Percentiles rank a stretch among this genome's conserved stretches.
phyloP scores from a whole-genome alignment of 352 stramenopile genomes.

The Pythium aristosporum region DNA sequence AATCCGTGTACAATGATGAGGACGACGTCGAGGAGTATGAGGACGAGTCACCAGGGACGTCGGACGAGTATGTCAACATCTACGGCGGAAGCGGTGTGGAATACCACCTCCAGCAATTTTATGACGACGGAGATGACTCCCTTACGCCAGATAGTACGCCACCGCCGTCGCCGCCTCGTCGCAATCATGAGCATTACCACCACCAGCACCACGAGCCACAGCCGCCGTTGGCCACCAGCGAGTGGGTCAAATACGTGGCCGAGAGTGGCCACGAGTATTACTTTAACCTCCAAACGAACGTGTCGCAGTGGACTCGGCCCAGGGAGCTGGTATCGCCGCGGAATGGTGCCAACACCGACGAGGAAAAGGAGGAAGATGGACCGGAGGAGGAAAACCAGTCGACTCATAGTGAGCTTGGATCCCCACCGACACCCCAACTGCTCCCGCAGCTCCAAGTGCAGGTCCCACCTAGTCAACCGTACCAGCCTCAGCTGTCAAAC shows the following conservation, averaged over 20 bases:
- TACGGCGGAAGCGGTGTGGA: background rate
- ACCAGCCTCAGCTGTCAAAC: background rate
- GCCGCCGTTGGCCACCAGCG: background rate
- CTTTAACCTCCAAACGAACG: conserved; percentile 59
- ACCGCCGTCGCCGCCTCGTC: conserved; percentile 16
- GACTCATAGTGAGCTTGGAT: background rate
- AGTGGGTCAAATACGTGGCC: conserved; percentile 32
- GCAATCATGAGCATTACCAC: background rate
- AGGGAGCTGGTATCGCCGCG: conserved; percentile 7
- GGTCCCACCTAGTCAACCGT: background rate
- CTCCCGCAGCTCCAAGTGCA: conserved; percentile 2
- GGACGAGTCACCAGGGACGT: conserved; percentile 16
- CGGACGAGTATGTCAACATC: conserved; percentile 25
- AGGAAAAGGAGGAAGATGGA: background rate
- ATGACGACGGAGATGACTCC: conserved; percentile 14
- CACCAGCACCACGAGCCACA: background rate
- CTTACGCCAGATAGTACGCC: conserved; percentile 26
- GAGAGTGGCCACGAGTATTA: conserved; percentile 67
- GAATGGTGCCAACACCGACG: background rate
- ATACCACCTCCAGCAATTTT: conserved; percentile 10
- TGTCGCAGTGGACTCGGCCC: conserved; percentile 62
- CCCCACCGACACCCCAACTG: background rate
- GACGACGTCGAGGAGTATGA: conserved; percentile 15
- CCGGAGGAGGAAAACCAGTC: background rate
- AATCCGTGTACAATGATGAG: conserved; percentile 28